Base-by-base conservation (phyloP, 768 basidiomycete genomes). In the Mycena haematopus region DNA sequence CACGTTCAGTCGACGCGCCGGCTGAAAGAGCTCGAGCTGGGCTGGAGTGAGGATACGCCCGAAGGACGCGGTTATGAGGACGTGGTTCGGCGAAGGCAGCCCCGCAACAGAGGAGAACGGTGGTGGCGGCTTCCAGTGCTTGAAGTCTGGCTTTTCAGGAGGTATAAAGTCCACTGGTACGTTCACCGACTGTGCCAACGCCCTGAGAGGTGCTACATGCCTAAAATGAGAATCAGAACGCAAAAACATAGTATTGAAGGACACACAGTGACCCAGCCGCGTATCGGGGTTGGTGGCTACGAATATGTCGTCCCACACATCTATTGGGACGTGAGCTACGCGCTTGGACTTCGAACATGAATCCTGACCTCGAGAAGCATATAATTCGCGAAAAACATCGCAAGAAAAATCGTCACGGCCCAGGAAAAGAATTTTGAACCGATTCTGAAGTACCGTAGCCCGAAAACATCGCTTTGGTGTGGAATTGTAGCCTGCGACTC, bases 371-470 rank as follows among this genome's bases (percentile, higher is more conserved):
- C 72, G 72, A 6, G 90, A 89, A 17, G 75, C 69, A 58, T 90
- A 76, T 1, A 96, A 74, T 58, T 88, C 80, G 54, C 83, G 75
- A 52, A 97, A 81, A 3, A 93, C 86, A 8, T 78, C 75, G 70
- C 90, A 90, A 2, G 95, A 96, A 74, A 96, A 96, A 69, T 88
- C 85, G 72, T 96, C 95, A 19, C 93, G 90, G 53, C 95, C 95
- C 71, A 93, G 85, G 74, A 93, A 96, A 7, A 97, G 81, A 44
- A 97, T 84, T n/a, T 86, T 83, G 72, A 93, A 90, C 6, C 78
- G 78, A 22, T 77, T 72, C 27, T 65, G 54, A 7, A 40, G 42
- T 3, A 31, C 17, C 4, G 54, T 46, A 4, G 54, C 31, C 10
- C 31, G 31, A 17, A 56, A 50, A 52, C 29, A 21, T 27, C 63